phyloP scores from a whole-genome alignment of 108 stramenopile genomes.

The Cylindrotheca closterium region DNA sequence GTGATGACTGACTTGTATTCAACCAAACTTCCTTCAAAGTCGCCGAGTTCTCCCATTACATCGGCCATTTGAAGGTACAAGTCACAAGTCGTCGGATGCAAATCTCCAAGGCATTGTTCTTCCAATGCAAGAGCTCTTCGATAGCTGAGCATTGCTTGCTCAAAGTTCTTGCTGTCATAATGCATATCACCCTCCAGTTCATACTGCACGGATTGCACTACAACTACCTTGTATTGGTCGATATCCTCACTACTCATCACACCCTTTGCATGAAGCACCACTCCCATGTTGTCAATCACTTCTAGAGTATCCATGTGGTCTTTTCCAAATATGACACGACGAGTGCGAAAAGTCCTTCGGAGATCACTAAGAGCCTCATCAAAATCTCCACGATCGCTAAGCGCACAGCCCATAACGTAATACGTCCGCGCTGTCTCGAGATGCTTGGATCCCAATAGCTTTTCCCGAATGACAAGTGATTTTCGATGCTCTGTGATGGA shows the following conservation, averaged over 20 bases:
- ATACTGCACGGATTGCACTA: slow-evolving; percentile 23
- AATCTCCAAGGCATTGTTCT: slow-evolving; percentile 27
- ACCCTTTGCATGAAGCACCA: slow-evolving; percentile 28
- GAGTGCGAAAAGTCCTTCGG: slow-evolving; percentile 23
- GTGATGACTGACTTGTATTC: slow-evolving; percentile 37
- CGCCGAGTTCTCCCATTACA: slow-evolving; percentile 22
- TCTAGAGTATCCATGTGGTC: slow-evolving; percentile 31
- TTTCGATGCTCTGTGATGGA: slow-evolving; percentile 34
- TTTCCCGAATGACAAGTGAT: slow-evolving; percentile 33
- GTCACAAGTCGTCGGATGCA: slow-evolving; percentile 39
- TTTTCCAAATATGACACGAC: slow-evolving; percentile 20
- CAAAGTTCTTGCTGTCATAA: slow-evolving; percentile 15
- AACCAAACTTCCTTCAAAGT: slow-evolving; percentile 25
- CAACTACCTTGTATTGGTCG: slow-evolving; percentile 17
- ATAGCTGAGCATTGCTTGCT: slow-evolving; percentile 24
- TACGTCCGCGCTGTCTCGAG: slow-evolving; percentile 36
- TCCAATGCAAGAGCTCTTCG: slow-evolving; percentile 27
- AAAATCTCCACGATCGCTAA: slow-evolving; percentile 38
- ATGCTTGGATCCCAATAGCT: slow-evolving; percentile 27
- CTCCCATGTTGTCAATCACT: slow-evolving; percentile 27
- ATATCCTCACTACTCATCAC: slow-evolving; percentile 12
- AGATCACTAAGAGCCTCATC: slow-evolving; percentile 35
- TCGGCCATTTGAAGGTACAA: slow-evolving; percentile 37
- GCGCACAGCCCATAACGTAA: slow-evolving; percentile 39
- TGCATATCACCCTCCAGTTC: slow-evolving; percentile 32